Evolutionary conservation across 2,329 filamentous ascomycete species (phyloP).

Genomic region (Dryadomyces sulphureus): DNA sequence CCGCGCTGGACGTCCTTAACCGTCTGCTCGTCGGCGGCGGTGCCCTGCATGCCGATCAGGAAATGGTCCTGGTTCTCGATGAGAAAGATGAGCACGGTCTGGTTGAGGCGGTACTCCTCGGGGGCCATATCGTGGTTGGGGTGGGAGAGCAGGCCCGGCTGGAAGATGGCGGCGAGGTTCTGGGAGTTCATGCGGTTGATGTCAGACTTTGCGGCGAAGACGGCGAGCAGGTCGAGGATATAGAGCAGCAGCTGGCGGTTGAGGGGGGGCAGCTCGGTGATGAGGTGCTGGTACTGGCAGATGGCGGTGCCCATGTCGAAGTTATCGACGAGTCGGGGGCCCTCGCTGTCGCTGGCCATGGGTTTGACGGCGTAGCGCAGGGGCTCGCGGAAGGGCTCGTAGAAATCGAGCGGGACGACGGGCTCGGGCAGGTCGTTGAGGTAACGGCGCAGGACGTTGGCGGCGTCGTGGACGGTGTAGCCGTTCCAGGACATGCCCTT

Average conservation of each 20-base stretch:
- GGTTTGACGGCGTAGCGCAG: slow-evolving; percentile 58
- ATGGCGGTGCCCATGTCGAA: slow-evolving; percentile 69
- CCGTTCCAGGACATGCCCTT: slow-evolving; percentile 96
- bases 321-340: slow-evolving; percentile 54
- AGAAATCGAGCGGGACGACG: slow-evolving; percentile 87
- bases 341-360: slow-evolving; percentile 53
- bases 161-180: slow-evolving; percentile 93
- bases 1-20: slow-evolving; percentile 54
- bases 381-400: slow-evolving; percentile 79
- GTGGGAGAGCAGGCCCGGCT: slow-evolving; percentile 90
- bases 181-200: slow-evolving; percentile 92
- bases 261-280: slow-evolving; percentile 81
- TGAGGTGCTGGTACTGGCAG: slow-evolving; percentile 69
- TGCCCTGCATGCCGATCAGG: slow-evolving; percentile 94
- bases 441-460: slow-evolving; percentile 89
- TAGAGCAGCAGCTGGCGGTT: slow-evolving; percentile 92
- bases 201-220: slow-evolving; percentile 93
- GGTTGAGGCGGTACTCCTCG: slow-evolving; percentile 83
- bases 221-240: slow-evolving; percentile 85
- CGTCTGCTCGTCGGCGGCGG: slow-evolving; percentile 80
- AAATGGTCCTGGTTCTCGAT: slow-evolving; percentile 99
- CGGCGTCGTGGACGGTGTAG: slow-evolving; percentile 95
- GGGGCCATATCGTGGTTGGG: slow-evolving; percentile 92
- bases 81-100: slow-evolving; percentile 92
- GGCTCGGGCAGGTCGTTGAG: slow-evolving; percentile 93